Base-by-base conservation (phyloP, 2,329 filamentous ascomycete genomes). In the Nemania sp. region DNA sequence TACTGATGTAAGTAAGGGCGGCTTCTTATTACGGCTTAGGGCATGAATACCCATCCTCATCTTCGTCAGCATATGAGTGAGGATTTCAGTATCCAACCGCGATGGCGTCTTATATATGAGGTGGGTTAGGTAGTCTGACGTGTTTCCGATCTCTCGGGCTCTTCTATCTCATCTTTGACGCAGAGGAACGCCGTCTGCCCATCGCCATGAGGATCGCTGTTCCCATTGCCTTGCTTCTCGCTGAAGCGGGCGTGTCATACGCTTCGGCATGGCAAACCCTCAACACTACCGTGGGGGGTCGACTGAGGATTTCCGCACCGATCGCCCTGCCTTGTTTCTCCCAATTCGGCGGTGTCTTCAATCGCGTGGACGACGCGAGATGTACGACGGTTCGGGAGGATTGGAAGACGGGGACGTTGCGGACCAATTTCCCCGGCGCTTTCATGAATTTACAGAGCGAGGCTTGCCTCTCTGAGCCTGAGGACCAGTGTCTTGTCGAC, bases 271-370 rank as follows among this genome's bases (percentile, higher is more conserved):
- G 62, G 64, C 42, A 54, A 4, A 35, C 35, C n/a, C 55, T 68
- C 12, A 71, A 71, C 37, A 52, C 53, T 17, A 68, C 66, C 2
- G 59, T 72, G 5, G 56, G 50, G 11, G 70, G 70, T 12, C 67
- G 65, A 12, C 40, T 72, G 52, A 20, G 59, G 20, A n/a, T 20
- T 34, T 54, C 56, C 15, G 43, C 42, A 17, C 71, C 71, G 5
- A 56, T 74, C n/a, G 67, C 69, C 11, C 50, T 69, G n/a, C 68
- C 71, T 9, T 73, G 72, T 58, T 73, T 73, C 52, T 64, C 68
- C 15, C 62, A 40, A 3, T 73, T 71, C 49, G 63, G 66, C 12
- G 68, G 69, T 18, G 20, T 32, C 1, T 35, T 62, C 15, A 54
- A 61, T 10, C n/a, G 47, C 2, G 54, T 65, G 3, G 61, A 72